Evolutionary conservation across 495 filamentous ascomycete species (phyloP).

Genomic region (Talaromyces stipitatus): DNA sequence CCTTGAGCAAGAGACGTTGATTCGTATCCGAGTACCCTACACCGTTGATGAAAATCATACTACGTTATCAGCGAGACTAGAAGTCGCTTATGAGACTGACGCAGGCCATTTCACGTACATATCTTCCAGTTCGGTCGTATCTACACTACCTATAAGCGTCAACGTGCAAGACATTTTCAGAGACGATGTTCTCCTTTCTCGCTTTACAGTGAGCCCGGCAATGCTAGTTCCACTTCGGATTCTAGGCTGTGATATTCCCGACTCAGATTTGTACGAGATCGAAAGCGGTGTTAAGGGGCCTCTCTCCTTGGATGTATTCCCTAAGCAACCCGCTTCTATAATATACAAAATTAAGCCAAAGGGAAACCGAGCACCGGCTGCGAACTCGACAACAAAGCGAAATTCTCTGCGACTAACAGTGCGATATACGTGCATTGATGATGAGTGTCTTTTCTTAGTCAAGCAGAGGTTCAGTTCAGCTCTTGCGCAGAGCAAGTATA

Average conservation of each 20-base stretch:
- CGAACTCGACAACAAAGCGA: constrained; percentile 29
- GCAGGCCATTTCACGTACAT: constrained; percentile 63
- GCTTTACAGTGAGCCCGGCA: constrained; percentile 80
- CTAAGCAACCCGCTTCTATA: constrained; percentile 73
- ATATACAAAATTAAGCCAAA: constrained; percentile 62
- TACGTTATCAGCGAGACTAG: constrained; percentile 65
- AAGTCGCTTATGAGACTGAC: constrained; percentile 70
- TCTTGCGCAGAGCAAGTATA: constrained; percentile 36
- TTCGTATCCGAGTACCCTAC: constrained; percentile 68
- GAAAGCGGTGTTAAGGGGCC: constrained; percentile 47
- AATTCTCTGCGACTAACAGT: constrained; percentile 58
- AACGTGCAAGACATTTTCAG: constrained; percentile 98
- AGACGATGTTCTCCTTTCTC: constrained; percentile 69
- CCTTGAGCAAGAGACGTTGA: constrained; percentile 39
- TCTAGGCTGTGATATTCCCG: constrained; percentile 58
- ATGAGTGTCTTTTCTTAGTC: constrained; percentile 42
- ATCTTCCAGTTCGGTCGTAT: constrained; percentile 52
- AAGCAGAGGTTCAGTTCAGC: constrained; percentile 33
- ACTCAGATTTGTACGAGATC: constrained; percentile 62
- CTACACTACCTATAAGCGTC: constrained; percentile 78
- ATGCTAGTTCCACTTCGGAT: constrained; percentile 67
- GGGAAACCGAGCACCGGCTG: background rate
- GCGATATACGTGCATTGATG: constrained; percentile 70
- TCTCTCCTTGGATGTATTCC: constrained; percentile 59
- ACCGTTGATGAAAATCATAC: constrained; percentile 71